These are phyloP conservation scores for Claviceps sp. DNA, from an alignment of 2,329 filamentous ascomycete genomes.

Conservation along the genomic window DNA sequence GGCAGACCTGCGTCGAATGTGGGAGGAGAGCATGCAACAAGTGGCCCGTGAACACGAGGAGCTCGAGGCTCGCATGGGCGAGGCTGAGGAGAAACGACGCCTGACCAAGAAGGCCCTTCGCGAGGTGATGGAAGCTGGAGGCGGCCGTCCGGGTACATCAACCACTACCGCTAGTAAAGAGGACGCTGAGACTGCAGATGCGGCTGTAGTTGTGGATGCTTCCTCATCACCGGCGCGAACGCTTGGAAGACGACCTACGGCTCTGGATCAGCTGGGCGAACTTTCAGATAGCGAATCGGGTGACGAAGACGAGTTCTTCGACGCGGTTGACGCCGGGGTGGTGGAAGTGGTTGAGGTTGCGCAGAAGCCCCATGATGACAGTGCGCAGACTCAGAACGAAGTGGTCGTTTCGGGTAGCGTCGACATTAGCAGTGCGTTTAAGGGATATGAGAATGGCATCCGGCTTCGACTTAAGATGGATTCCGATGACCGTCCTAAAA, in stretches of 20 bases:
- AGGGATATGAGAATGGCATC: constrained; percentile 82
- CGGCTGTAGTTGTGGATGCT: constrained; percentile 18
- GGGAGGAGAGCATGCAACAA: constrained; percentile 98
- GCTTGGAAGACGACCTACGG: constrained; percentile 45
- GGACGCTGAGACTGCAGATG: constrained; percentile 17
- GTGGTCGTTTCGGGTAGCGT: constrained; percentile 28
- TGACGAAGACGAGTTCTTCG: constrained; percentile 88
- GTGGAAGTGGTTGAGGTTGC: constrained; percentile 78
- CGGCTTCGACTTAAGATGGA: constrained; percentile 75
- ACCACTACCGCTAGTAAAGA: constrained; percentile 15
- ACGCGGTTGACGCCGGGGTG: constrained; percentile 86
- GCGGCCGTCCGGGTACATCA: constrained; percentile 17
- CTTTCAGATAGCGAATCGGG: constrained; percentile 72
- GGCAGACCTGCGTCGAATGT: constrained; percentile 82
- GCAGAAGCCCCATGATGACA: constrained; percentile 44
- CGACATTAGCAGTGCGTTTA: constrained; percentile 67
- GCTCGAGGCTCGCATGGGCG: constrained; percentile 73
- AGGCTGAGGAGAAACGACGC: constrained; percentile 81
- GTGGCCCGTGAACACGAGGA: constrained; percentile 92
- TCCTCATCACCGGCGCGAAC: constrained; percentile 23
- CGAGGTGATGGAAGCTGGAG: constrained; percentile 57
- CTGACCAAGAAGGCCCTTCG: constrained; percentile 80
- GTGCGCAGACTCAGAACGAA: constrained; percentile 25
- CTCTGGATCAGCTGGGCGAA: constrained; percentile 57
- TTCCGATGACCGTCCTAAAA: constrained; percentile 81